These are phyloP conservation scores for Lithospermum erythrorhizon DNA, from an alignment of 257 asterid species.

Conservation along the genomic window DNA sequence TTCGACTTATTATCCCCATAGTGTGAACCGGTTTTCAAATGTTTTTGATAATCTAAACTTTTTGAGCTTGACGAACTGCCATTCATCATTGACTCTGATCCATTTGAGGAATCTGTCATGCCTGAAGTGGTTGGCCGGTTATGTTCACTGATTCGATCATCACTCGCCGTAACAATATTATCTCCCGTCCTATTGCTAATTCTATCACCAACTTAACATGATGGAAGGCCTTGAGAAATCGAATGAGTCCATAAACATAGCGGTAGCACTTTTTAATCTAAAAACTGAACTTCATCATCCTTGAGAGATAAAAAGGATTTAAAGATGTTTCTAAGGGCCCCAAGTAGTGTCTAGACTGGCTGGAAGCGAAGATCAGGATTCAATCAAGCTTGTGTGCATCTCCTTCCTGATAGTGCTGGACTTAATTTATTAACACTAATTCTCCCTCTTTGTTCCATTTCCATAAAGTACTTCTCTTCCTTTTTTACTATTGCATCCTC, in stretches of 20 bases:
- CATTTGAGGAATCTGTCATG: constrained; percentile 52
- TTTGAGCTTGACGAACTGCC: constrained; percentile 48
- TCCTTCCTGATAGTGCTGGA: constrained; percentile 7
- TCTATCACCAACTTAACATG: constrained; percentile 20
- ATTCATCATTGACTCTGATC: constrained; percentile 42
- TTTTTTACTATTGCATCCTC: constrained; percentile 32
- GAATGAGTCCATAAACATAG: constrained; percentile 19
- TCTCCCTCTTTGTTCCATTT: constrained; percentile 17
- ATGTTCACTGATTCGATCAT: constrained; percentile 26
- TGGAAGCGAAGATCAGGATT: constrained; percentile 20
- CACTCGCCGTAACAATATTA: constrained; percentile 17
- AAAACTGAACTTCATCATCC: too few species aligned
- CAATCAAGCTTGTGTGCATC: constrained; percentile 18
- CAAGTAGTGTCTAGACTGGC: constrained; percentile 18
- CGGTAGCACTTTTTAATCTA: constrained; percentile 1
- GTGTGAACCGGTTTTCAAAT: constrained; percentile 17
- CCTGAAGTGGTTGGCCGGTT: constrained; percentile 49
- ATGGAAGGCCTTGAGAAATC: constrained; percentile 25
- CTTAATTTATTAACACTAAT: constrained; percentile 7
- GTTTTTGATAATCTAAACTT: constrained; percentile 27
- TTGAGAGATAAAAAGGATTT: too few species aligned
- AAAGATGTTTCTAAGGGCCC: constrained; percentile 24
- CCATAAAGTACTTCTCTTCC: constrained; percentile 37
- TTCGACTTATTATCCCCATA: constrained; percentile 35
- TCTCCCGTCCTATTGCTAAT: constrained; percentile 14